Evolutionary conservation across 495 filamentous ascomycete species (phyloP), one percentile per base, ranked within the genome.

Genomic region (Neurospora tetrasperma): DNA sequence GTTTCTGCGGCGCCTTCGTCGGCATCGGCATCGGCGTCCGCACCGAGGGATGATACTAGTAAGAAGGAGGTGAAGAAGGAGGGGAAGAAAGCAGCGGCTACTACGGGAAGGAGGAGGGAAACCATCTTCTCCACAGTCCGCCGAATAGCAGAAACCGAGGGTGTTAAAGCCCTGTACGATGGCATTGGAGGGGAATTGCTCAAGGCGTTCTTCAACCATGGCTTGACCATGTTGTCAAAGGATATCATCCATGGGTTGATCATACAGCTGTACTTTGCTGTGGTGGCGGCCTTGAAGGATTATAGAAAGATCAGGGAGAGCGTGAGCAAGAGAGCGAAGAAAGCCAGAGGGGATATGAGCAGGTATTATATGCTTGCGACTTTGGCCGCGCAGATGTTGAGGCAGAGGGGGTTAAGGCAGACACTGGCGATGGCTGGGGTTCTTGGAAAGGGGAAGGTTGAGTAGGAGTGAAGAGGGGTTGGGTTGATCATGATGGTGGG

Each of bases 191-290:
- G 88, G 10, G 93, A 97, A 82, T 81, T 97, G 43, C 76, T 95
- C 6, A 96, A 93, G 78, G 92, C 91, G 0, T 97, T 97, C 79
- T 90, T 97, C 79, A 90, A 88, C 14, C 93, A 97, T 76, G 94
- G 94, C 1, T 88, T 93, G 38, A 94, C 93, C n/a, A 97, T 97
- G 93, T 81, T 96, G 69, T 87, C 92, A 39, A 97, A 97, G 81
- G 92, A 96, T 71, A 81, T 86, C 18, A 88, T 94, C n/a, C 94
- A 97, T 74, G 81, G 86, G n/a, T 75, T 89, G 20, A 88, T 97
- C 72, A 85, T 97, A 31, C 88, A 86, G 73, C 76, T 89, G 16
- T 96, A 95, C 79, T 91, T 83, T 66, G 79, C 82, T n/a, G 71
- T 83, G 16, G 44, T 85, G 42, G 75, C 80, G 1, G 69, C 83